Evolutionary conservation across 257 asterid species (phyloP).

Genomic region (Craterostigma plantagineum): DNA sequence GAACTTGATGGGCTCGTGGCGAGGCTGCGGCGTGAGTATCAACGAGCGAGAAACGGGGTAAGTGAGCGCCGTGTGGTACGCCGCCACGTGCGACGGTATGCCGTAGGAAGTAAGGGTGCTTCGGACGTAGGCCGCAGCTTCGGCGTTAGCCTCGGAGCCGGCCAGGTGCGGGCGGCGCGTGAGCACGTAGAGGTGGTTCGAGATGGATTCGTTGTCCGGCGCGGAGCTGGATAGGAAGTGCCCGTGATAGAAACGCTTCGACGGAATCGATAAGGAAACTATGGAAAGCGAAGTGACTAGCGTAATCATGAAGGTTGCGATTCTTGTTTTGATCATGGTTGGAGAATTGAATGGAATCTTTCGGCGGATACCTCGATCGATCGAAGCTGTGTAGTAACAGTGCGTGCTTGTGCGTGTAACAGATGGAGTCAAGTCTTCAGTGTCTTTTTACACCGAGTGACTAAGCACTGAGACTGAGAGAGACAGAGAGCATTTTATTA

Average conservation of each 20-base stretch:
- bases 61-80: slow-evolving; percentile 45
- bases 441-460: too few species aligned
- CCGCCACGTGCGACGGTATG: slow-evolving; percentile 22
- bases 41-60: slow-evolving; percentile 55
- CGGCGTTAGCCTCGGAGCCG: slow-evolving; percentile 64
- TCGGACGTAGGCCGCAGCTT: slow-evolving; percentile 56
- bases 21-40: slow-evolving; percentile 19
- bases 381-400: too few species aligned
- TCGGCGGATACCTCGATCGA: too few species aligned
- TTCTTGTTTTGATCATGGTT: slow-evolving; percentile 15
- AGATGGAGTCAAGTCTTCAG: too few species aligned
- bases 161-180: slow-evolving; percentile 73
- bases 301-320: slow-evolving; percentile 19
- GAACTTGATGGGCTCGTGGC: slow-evolving; percentile 23
- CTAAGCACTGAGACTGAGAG: too few species aligned
- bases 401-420: too few species aligned
- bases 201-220: slow-evolving; percentile 39
- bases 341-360: too few species aligned
- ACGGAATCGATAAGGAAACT: slow-evolving; percentile 11
- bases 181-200: slow-evolving; percentile 41
- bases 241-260: slow-evolving; percentile 39
- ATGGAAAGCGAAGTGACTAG: slow-evolving; percentile 19
- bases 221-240: slow-evolving; percentile 31
- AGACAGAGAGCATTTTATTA: too few species aligned
- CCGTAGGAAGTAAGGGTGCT: slow-evolving; percentile 40